Base-by-base conservation (phyloP, 352 stramenopile species). In the Blastocystis sp. region DNA sequence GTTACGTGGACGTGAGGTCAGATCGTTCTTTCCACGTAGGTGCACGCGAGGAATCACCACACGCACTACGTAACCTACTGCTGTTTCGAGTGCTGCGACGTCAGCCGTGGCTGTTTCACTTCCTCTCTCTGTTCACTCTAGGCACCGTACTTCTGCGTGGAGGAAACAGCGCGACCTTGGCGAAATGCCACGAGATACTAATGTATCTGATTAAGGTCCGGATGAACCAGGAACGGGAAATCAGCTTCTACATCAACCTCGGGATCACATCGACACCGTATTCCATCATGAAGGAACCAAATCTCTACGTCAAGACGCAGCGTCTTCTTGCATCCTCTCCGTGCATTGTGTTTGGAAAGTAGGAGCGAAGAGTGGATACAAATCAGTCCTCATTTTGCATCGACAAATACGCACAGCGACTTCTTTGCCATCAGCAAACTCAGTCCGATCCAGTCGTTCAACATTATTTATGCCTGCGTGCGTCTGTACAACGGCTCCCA, bases 51-150 rank as follows among this genome's bases (percentile, higher is more conserved):
- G n/a, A 40, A 44, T 4, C 27, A 48, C 21, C 46, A 44, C 0
- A 46, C 18, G 4, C 48, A 38, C 11, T 40, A 42, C 16, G 46
- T 81, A 1, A 81, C 69, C 2, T 81, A 81, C 48, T n/a, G 53
- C 32, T 81, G 69, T 59, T 81, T 81, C 40, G 69, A 81, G 69
- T 81, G 69, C 36, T 81, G 69, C 32, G 27, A 38, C n/a, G 18
- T 40, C 1, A 81, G 44, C 0, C 42, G 48, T 16, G 69, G 69
- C 14, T 81, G 69, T 72, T 29, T 4, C 4, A 24, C 24, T 24
- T 18, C 18, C 29, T 38, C 18, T 4, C 4, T 44, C 0, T 49
- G 14, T 72, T 6, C 48, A 8, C 18, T n/a, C 4, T 72, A 72
- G 61, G 61, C 18, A 61, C 69, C 18, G 69, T 81, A 29, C 54